Evolutionary conservation across 257 asterid genomes (phyloP), one percentile per base, ranked within the genome.

Genomic region (Scutellaria baicalensis): DNA sequence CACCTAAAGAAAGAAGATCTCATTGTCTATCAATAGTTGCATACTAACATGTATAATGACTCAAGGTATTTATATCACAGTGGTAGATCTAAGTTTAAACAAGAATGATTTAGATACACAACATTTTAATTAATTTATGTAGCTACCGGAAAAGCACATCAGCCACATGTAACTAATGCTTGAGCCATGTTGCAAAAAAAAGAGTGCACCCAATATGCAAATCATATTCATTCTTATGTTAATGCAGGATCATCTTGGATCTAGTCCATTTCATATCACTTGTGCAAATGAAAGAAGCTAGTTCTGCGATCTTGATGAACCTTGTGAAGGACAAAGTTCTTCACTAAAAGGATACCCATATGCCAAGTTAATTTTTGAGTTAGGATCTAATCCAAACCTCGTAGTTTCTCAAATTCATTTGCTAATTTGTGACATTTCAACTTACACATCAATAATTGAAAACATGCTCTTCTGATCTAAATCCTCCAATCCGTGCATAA

Each of bases 1-100:
- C 97, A 72, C 97, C 99, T 94, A 79, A 59, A 60, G 23, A 68
- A 44, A 21, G 18, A 61, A 49, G n/a, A 67, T 71, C 31, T 58
- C 49, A 31, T 35, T 33, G 8, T 49, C 35, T 9, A 59, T 66
- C n/a, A 56, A 62, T 65, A 51, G 12, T 40, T 33, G 18, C n/a
- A 60, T 16, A 5, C 21, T 31, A 17, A 69, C 13, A 35, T 14
- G 20, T 35, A 48, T 13, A 39, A 61, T 27, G 21, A 21, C 31
- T 49, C 51, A 59, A 48, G 42, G 66, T 11, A n/a, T 42, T 38
- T 9, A n/a, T 47, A 38, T 44, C 48, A 50, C 10, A 20, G 68
- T 12, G 64, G 42, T 59, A 44, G 9, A 51, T 43, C 66, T 8
- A 60, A 16, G 11, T 54, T 39, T 23, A 69, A 27, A 40, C 45